These are phyloP conservation scores for Madurella fahalii DNA, from an alignment of 2,329 filamentous ascomycete genomes.

Conservation along the genomic window DNA sequence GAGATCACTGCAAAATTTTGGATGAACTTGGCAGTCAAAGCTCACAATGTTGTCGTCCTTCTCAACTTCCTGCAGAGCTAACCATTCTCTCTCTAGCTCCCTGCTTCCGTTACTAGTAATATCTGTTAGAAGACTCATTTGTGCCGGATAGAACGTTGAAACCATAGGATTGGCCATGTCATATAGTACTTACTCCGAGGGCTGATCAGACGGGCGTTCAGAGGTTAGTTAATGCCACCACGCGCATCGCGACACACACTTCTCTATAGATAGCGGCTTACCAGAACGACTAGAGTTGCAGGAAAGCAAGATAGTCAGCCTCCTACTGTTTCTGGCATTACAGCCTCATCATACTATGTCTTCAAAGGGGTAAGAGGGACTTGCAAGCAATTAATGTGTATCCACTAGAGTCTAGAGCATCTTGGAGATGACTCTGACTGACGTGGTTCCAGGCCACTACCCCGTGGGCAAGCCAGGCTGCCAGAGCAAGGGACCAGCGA, in stretches of 20 bases:
- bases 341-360: not conserved
- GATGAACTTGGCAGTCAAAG: slow-evolving; percentile 38
- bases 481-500: not conserved
- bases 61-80: slow-evolving; percentile 25
- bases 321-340: not conserved
- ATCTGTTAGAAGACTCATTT: not conserved
- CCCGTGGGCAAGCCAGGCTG: not conserved
- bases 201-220: slow-evolving; percentile 9
- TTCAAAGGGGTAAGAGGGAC: slow-evolving; percentile 19
- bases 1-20: slow-evolving; percentile 37
- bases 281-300: slow-evolving; percentile 5
- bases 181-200: slow-evolving; percentile 1
- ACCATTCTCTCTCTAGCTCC: slow-evolving; percentile 37
- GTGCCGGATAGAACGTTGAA: not conserved
- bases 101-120: slow-evolving; percentile 32
- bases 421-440: slow-evolving; percentile 12
- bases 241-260: not conserved
- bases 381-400: slow-evolving; percentile 32
- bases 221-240: not conserved
- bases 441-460: slow-evolving; percentile 24
- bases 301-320: not conserved
- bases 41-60: slow-evolving; percentile 30
- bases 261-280: not conserved
- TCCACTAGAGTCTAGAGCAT: slow-evolving; percentile 21
- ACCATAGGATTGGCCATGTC: not conserved